These are phyloP conservation scores for Penicillium paxilli DNA, from an alignment of 495 filamentous ascomycete species.

Conservation along the genomic window DNA sequence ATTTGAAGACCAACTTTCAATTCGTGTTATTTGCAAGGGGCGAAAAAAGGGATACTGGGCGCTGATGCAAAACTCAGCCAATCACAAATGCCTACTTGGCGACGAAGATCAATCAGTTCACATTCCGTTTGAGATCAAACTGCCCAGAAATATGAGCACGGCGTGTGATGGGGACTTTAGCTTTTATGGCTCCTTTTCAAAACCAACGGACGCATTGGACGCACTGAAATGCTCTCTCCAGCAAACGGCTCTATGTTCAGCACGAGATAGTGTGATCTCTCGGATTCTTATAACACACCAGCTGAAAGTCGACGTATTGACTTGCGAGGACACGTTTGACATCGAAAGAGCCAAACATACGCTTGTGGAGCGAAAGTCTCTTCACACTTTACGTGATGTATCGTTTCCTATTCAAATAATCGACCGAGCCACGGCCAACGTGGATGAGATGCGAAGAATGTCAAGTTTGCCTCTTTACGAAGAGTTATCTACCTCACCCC, in stretches of 20 bases:
- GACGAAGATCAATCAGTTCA: background rate
- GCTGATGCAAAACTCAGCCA: background rate
- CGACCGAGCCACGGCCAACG: background rate
- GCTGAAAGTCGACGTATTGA: constrained; percentile 5
- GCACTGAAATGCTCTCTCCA: background rate
- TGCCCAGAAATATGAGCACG: background rate
- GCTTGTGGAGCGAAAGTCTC: constrained; percentile 5
- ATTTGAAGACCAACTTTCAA: background rate
- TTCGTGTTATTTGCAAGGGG: constrained; percentile 4
- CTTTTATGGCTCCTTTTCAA: background rate
- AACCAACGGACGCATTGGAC: background rate
- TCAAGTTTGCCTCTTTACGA: constrained; percentile 4
- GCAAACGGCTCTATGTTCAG: background rate
- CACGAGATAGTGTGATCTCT: background rate
- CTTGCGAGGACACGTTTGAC: constrained; percentile 6
- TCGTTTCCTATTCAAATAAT: constrained; percentile 5
- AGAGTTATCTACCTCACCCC: constrained; percentile 7
- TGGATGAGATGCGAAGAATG: background rate
- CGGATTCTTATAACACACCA: constrained; percentile 4
- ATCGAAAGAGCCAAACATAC: background rate
- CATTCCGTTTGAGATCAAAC: background rate
- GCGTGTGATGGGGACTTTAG: background rate
- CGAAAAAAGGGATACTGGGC: constrained; percentile 10
- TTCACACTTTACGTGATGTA: background rate
- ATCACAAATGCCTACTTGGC: background rate